Conservation (phyloP, 495 filamentous ascomycete genomes). For the Cercophora sp. region DNA sequence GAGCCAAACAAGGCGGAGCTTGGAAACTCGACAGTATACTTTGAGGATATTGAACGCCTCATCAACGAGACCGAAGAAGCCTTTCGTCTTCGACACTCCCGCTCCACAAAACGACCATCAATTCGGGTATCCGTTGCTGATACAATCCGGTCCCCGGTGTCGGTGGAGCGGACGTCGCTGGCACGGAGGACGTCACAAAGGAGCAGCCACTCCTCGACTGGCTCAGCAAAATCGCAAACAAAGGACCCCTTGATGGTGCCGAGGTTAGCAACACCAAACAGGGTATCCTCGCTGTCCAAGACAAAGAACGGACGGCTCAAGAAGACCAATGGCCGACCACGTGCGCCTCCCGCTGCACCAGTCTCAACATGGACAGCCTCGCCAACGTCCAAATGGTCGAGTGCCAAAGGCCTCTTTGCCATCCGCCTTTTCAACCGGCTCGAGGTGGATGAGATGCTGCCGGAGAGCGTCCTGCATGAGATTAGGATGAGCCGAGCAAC, state of each 20-base stretch:
- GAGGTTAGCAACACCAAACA: constrained; percentile 19
- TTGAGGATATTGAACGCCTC: constrained; percentile 41
- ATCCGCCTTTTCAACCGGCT: constrained; percentile 42
- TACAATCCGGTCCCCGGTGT: neutral
- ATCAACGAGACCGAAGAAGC: constrained; percentile 44
- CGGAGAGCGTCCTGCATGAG: constrained; percentile 38
- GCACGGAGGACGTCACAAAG: constrained; percentile 27
- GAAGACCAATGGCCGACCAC: constrained; percentile 31
- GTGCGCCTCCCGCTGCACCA: constrained; percentile 9
- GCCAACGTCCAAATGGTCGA: constrained; percentile 40
- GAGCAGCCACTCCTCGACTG: constrained; percentile 21
- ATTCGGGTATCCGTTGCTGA: constrained; percentile 2
- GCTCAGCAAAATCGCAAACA: constrained; percentile 23
- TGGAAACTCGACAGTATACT: too few relatives aligned
- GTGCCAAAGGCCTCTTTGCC: constrained; percentile 45
- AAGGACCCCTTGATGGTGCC: constrained; percentile 18
- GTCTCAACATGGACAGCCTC: neutral
- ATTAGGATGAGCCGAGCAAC: constrained; percentile 34
- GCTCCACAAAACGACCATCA: constrained; percentile 26
- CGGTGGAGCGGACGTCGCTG: constrained; percentile 10
- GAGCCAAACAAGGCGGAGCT: too few relatives aligned
- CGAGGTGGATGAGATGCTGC: constrained; percentile 52
- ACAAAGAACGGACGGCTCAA: constrained; percentile 43
- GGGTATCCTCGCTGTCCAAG: constrained; percentile 20
- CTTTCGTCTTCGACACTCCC: constrained; percentile 32